These are phyloP conservation scores for Phylloporus sp. DNA, from an alignment of 768 basidiomycete species.

Conservation along the genomic window DNA sequence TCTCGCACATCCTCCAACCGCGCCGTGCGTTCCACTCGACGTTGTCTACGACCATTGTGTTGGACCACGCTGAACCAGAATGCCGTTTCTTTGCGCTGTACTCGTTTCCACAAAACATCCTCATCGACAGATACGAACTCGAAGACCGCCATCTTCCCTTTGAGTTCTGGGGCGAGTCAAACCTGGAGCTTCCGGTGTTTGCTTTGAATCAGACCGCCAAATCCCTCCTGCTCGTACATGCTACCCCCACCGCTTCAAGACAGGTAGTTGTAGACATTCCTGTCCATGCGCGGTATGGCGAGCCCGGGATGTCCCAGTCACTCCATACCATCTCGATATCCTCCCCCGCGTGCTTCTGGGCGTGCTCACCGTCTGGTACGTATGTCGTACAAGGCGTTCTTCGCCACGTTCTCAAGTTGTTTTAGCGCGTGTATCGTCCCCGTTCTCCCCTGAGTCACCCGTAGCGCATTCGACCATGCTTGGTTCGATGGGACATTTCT, in stretches of 20 bases:
- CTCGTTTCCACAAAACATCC: conserved; percentile 37
- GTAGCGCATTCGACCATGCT: conserved; percentile 24
- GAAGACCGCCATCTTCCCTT: conserved; percentile 30
- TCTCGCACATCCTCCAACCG: conserved; percentile 20
- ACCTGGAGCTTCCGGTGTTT: conserved; percentile 43
- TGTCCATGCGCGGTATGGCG: conserved; percentile 43
- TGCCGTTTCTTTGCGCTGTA: conserved; percentile 34
- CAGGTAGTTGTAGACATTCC: conserved; percentile 34
- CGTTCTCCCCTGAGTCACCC: conserved; percentile 17
- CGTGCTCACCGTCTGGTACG: conserved; percentile 28
- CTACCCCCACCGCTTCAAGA: conserved; percentile 9
- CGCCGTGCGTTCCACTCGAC: conserved; percentile 31
- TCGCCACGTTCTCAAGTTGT: conserved; percentile 2
- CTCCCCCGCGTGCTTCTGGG: conserved; percentile 32
- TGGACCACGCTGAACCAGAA: conserved; percentile 4
- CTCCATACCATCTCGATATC: conserved; percentile 21
- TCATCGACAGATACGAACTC: conserved; percentile 46
- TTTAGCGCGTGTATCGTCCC: conserved; percentile 1
- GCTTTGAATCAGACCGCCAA: conserved; percentile 28
- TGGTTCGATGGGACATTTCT: conserved; percentile 14
- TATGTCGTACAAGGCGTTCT: not conserved
- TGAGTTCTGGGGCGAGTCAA: conserved; percentile 34
- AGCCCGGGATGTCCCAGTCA: conserved; percentile 16
- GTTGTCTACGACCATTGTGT: conserved; percentile 18
- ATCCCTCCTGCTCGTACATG: conserved; percentile 32